Percentiles rank a stretch among this genome's conserved stretches.
Conservation (phyloP, 1,284 basidiomycete genomes). For the Cryptococcus sp. region DNA sequence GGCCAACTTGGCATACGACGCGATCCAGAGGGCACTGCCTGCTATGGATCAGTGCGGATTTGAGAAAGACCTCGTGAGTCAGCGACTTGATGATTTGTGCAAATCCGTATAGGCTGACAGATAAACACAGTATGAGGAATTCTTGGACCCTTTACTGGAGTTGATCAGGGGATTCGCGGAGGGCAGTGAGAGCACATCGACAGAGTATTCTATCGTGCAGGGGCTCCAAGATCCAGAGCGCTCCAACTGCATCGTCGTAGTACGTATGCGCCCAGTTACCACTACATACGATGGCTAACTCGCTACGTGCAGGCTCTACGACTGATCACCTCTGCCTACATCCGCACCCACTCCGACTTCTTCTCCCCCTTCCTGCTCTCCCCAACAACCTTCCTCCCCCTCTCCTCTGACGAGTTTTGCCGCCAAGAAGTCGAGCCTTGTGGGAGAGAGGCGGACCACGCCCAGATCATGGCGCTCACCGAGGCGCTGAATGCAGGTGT, state of each 20-base stretch:
- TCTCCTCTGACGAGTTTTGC: slow-evolving; percentile 67
- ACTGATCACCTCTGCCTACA: slow-evolving; percentile 74
- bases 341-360: slow-evolving; percentile 62
- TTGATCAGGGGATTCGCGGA: slow-evolving; percentile 33
- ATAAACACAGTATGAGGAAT: slow-evolving; percentile 38
- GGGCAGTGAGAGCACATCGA: slow-evolving; percentile 26
- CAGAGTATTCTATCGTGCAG: slow-evolving; percentile 40
- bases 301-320: slow-evolving; percentile 55
- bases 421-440: slow-evolving; percentile 71
- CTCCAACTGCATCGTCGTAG: slow-evolving; percentile 47
- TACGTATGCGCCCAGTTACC: no score
- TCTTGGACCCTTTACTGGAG: slow-evolving; percentile 40
- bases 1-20: slow-evolving; percentile 57
- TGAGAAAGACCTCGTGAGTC: slow-evolving; percentile 59
- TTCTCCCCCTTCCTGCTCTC: slow-evolving; percentile 73
- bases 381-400: slow-evolving; percentile 62
- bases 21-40: slow-evolving; percentile 57
- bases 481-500: slow-evolving; percentile 66
- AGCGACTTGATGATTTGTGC: neutral
- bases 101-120: neutral
- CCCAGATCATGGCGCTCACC: slow-evolving; percentile 75
- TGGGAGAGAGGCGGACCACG: slow-evolving; percentile 83
- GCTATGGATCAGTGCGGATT: slow-evolving; percentile 64
- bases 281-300: no score
- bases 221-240: slow-evolving; percentile 43